Conservation (phyloP, 2,329 filamentous ascomycete genomes). For the Ophiocordyceps camponoti-saundersi region DNA sequence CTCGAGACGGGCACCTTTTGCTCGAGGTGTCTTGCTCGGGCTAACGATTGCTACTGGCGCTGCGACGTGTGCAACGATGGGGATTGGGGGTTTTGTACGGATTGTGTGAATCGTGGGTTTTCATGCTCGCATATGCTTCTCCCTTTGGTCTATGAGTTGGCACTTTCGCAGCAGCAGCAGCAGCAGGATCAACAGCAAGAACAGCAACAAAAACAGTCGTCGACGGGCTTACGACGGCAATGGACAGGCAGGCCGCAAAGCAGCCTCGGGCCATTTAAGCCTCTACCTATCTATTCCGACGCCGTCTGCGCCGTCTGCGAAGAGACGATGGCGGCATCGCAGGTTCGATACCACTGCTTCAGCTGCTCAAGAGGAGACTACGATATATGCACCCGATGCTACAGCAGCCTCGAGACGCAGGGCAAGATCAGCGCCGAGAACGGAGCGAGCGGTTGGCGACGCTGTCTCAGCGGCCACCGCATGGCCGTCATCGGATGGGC, state of each 20-base stretch:
- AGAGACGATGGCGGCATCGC: conserved; percentile 50
- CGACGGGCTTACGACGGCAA: conserved; percentile 28
- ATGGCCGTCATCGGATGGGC: conserved; percentile 71
- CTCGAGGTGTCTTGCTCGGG: conserved; percentile 51
- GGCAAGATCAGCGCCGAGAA: conserved; percentile 57
- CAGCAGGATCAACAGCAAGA: neutral
- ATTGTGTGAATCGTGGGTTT: conserved; percentile 67
- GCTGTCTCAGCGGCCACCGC: conserved; percentile 64
- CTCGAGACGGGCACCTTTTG: conserved; percentile 76
- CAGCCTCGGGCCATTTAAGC: conserved; percentile 40
- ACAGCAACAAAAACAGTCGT: neutral
- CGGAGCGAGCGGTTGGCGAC: conserved; percentile 64
- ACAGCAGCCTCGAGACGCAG: conserved; percentile 45
- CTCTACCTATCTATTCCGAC: conserved; percentile 49
- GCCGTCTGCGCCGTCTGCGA: conserved; percentile 60
- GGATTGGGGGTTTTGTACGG: conserved; percentile 87
- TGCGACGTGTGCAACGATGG: conserved; percentile 78
- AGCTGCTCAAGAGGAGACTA: conserved; percentile 64
- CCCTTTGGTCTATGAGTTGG: conserved; percentile 48
- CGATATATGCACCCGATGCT: conserved; percentile 70
- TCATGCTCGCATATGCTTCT: conserved; percentile 71
- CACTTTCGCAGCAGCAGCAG: conserved; percentile 4
- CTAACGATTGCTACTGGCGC: conserved; percentile 80
- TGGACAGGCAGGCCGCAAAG: conserved; percentile 13
- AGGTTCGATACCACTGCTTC: conserved; percentile 65